Evolutionary conservation across 495 filamentous ascomycete species (phyloP), one percentile per base, ranked within the genome.

Genomic region (Talaromyces nanjingensis): DNA sequence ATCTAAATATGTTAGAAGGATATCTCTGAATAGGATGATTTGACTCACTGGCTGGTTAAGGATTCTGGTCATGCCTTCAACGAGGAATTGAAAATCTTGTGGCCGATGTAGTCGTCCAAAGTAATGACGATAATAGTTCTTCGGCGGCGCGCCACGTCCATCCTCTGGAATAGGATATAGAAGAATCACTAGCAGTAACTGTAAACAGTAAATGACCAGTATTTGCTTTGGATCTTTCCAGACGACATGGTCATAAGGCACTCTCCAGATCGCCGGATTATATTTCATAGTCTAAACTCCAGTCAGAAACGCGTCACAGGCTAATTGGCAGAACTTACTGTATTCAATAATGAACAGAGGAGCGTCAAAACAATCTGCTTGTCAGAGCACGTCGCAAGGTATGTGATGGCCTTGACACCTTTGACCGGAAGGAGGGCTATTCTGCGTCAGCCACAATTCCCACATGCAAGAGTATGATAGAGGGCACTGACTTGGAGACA

Each of bases 61-160:
- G 39, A 98, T 88, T 67, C 91, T 86, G 3, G 89, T 96, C 89
- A 99, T 96, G 24, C 94, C 94, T 73, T 98, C 93, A 14, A 94
- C 89, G 24, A 98, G 84, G 72, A 98, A 98, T 73, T 99, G 94
- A 74, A 99, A 98, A 71, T 99, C 94, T 70, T 97, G 91, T 8
- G 93, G 90, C 56, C 94, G 84, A 75, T 99, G 94, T 57, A 99
- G 73, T 56, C 93, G 83, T 42, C 94, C 92, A 29, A 97, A 87
- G 69, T 93, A 96, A 77, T 97, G 91, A 9, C 93, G 89, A 73
- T 92, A 96, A 69, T 87, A 91, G 72, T 98, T 99, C 79, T 96
- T 96, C 5, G 88, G 85, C 3, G 83, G 78, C 18, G 69, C 45
- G 12, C 83, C 83, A 59, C 81, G 79, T 24, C 84, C 80, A 56